Conservation (phyloP, 495 filamentous ascomycete species). For the Aspergillus haitiensis region DNA sequence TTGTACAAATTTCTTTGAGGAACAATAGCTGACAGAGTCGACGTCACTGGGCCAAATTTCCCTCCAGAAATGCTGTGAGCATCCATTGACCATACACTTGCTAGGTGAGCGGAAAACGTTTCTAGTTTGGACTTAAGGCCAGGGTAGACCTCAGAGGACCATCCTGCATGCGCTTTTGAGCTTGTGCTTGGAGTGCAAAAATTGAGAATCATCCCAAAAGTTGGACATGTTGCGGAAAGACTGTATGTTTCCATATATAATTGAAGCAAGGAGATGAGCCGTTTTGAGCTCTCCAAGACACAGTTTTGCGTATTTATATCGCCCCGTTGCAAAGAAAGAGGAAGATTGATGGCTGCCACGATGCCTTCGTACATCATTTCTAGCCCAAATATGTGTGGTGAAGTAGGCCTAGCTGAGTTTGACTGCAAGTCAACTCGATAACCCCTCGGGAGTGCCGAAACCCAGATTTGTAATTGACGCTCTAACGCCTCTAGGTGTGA, state of each 20-base stretch:
- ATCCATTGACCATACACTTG: conserved; percentile 29
- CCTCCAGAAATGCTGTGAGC: neutral
- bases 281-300: conserved; percentile 36
- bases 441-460: conserved; percentile 33
- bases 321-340: conserved; percentile 32
- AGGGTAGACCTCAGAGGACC: conserved; percentile 31
- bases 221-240: conserved; percentile 38
- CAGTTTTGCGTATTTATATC: conserved; percentile 28
- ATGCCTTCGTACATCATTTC: conserved; percentile 45
- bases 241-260: conserved; percentile 43
- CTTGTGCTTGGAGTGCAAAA: conserved; percentile 23
- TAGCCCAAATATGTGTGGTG: conserved; percentile 43
- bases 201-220: conserved; percentile 37
- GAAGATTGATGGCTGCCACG: conserved; percentile 30
- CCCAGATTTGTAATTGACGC: conserved; percentile 41
- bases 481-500: conserved; percentile 39
- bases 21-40: neutral
- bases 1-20: conserved; percentile 14
- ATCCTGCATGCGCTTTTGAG: neutral
- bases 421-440: conserved; percentile 39
- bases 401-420: conserved; percentile 27
- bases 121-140: conserved; percentile 35
- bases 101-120: conserved; percentile 36
- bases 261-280: conserved; percentile 36
- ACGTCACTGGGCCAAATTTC: neutral